Evolutionary conservation across 352 stramenopile species (phyloP).

Genomic region (Lagenidium sp.): DNA sequence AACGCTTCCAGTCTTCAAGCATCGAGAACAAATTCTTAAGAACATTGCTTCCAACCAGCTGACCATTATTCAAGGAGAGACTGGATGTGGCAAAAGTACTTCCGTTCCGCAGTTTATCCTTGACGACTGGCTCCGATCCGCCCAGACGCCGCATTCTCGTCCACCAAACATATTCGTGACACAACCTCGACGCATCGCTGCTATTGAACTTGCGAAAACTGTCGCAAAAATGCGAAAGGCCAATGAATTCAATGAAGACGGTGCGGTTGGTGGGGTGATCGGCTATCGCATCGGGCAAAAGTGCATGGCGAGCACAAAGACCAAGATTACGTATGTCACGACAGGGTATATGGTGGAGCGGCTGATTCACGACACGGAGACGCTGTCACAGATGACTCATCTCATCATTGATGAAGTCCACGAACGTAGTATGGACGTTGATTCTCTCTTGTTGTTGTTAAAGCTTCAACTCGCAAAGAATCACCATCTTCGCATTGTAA

Average conservation of each 20-base stretch:
- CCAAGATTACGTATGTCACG: conserved; percentile 94
- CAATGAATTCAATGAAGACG: conserved; percentile 59
- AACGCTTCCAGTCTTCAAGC: conserved; percentile 80
- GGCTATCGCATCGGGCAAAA: conserved; percentile 87
- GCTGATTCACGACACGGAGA: conserved; percentile 88
- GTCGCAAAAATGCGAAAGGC: conserved; percentile 90
- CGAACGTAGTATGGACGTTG: conserved; percentile 93
- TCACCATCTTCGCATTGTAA: conserved; percentile 80
- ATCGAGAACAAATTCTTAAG: conserved; percentile 81
- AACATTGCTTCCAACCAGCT: conserved; percentile 79
- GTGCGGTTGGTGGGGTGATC: conserved; percentile 52
- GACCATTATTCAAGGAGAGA: conserved; percentile 91
- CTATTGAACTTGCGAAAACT: conserved; percentile 79
- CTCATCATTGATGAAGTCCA: conserved; percentile 96
- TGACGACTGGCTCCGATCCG: conserved; percentile 25
- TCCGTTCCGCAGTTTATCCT: conserved; percentile 93
- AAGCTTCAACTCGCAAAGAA: conserved; percentile 63
- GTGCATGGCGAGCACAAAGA: conserved; percentile 84
- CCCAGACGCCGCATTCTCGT: conserved; percentile 13
- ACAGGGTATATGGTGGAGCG: conserved; percentile 95
- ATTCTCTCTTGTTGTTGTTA: conserved; percentile 91
- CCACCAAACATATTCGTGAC: conserved; percentile 94
- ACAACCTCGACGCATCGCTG: conserved; percentile 92
- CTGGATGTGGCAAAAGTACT: conserved; percentile 95
- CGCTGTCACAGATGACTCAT: conserved; percentile 87